Base-by-base conservation (phyloP, 345 rosid genomes). In the Cardamine occulta region DNA sequence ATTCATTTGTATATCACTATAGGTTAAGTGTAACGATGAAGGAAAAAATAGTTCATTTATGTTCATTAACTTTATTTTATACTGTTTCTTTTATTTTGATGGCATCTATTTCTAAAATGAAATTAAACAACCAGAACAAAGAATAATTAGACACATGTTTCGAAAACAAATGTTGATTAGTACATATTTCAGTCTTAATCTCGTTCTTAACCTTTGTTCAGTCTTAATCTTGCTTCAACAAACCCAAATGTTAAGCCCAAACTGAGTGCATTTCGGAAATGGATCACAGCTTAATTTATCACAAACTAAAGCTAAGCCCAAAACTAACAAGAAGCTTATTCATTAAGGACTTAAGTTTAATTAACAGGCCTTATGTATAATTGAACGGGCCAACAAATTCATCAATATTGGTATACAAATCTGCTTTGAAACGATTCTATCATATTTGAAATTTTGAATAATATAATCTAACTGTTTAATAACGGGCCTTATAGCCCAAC, bases 401-500 rank as follows among this genome's bases (percentile, higher is more conserved):
- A 51, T 47, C 19, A 47, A 19, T 48, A 66, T 17, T 32, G 17
- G 35, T 23, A 7, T 17, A 37, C 26, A 23, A 11, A 7, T 18
- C 12, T 13, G 19, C 40, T 51, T 26, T 63, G 18, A 13, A 10
- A 17, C 39, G 17, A 4, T 40, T 39, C 8, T 29, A 26, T 40
- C 70, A 14, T 42, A 8, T 44, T 29, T 5, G 18, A 15, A 44
- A 44, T 15, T 45, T 45, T 3, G 52, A 70, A 57, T 29, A 12
- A 8, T 56, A 44, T 13, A 32, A 31, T 8, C 6, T 21, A 7
- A 14, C 11, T 35, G 7, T 31, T 32, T 18, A 18, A 0, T 32
- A 61, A 37, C 55, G 17, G 62, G 63, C 62, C 70, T 72, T 51
- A 32, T 1, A 39, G 54, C 31, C 40, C 17, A 62, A 37, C 1